These are phyloP conservation scores for Rhipidocladum racemiflorum DNA, from an alignment of 176 grass and related monocot species.

Conservation along the genomic window DNA sequence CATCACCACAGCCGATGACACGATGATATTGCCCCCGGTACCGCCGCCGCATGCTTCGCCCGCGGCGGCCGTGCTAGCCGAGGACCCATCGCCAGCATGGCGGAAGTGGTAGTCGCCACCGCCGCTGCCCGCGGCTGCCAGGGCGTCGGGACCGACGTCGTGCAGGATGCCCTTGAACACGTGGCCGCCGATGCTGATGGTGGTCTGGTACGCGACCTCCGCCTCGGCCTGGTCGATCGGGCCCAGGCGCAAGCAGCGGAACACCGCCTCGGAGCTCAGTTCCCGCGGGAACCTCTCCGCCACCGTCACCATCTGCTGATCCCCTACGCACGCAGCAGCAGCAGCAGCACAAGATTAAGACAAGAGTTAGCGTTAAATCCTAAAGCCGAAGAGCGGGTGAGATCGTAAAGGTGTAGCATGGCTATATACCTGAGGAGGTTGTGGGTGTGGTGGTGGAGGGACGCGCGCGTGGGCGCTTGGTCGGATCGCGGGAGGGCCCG, in stretches of 20 bases:
- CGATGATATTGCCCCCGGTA: constrained; percentile 25
- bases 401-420: not conserved
- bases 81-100: constrained; percentile 45
- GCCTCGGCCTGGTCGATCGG: constrained; percentile 65
- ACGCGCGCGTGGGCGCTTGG: constrained; percentile 40
- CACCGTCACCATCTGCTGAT: constrained; percentile 55
- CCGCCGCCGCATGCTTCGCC: constrained; percentile 28
- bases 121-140: not conserved
- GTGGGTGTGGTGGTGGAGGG: constrained; percentile 29
- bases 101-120: constrained; percentile 45
- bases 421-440: constrained; percentile 53
- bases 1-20: constrained; percentile 75
- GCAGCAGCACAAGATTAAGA: not conserved
- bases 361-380: not conserved
- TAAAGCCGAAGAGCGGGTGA: not conserved
- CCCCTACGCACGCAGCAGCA: constrained; percentile 1
- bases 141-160: constrained; percentile 58
- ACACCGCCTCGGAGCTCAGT: constrained; percentile 81
- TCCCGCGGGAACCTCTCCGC: constrained; percentile 66
- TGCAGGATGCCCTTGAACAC: constrained; percentile 95
- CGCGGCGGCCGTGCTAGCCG: constrained; percentile 35
- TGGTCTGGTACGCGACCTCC: constrained; percentile 84
- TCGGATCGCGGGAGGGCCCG: constrained; percentile 38
- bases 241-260: constrained; percentile 75
- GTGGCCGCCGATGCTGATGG: constrained; percentile 82